phyloP scores from a whole-genome alignment of 345 rosid genomes.

The Acer saccharum region DNA sequence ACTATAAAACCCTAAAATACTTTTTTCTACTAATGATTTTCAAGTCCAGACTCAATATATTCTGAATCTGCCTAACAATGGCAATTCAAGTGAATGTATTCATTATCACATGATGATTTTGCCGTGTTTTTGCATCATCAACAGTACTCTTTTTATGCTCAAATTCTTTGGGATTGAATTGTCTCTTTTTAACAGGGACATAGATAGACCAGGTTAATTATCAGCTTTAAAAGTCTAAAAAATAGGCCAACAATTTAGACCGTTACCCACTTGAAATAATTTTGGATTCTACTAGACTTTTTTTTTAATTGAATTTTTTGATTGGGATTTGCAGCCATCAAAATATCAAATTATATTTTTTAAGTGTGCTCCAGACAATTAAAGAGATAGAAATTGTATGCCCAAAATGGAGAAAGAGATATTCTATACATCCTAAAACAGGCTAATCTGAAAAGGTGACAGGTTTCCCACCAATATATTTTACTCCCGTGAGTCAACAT shows the following conservation, averaged over 20 bases:
- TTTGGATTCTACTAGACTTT: not conserved
- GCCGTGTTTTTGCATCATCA: not conserved
- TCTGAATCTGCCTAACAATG: not conserved
- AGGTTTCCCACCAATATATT: not conserved
- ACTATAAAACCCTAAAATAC: too few relatives aligned
- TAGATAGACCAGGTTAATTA: not conserved
- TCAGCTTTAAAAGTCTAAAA: slow-evolving; percentile 1
- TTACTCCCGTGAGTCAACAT: not conserved
- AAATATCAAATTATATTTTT: too few relatives aligned
- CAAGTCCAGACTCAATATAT: not conserved
- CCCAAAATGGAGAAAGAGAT: not conserved
- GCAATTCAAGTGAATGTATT: not conserved
- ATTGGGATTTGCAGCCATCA: too few relatives aligned
- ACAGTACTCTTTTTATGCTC: not conserved
- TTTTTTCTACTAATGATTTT: not conserved
- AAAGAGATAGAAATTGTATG: too few relatives aligned
- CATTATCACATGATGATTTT: not conserved
- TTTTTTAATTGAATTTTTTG: too few relatives aligned
- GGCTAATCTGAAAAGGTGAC: not conserved
- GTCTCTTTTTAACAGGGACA: not conserved
- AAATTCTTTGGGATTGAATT: not conserved
- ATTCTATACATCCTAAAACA: not conserved
- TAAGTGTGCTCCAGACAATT: too few relatives aligned
- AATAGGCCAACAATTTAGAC: not conserved
- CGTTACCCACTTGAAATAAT: not conserved